Evolutionary conservation across 2,329 filamentous ascomycete species (phyloP), one percentile per base, ranked within the genome.

Genomic region (Aspergillus calidoustus): DNA sequence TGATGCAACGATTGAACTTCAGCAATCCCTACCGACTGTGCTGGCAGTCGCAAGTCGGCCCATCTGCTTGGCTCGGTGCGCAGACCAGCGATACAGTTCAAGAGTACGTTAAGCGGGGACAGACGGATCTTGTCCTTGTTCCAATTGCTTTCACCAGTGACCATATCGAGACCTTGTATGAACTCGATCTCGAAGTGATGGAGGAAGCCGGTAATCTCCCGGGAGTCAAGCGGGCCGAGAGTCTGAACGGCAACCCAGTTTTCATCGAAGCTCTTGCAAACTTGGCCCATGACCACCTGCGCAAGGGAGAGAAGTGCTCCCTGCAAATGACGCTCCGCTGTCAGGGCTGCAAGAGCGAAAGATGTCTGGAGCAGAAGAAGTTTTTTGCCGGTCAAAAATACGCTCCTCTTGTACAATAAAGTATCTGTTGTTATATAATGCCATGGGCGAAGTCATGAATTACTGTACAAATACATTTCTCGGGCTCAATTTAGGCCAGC

Each of bases 111-210:
- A 87, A 91, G 73, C 93, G 95, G 78, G 95, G 94, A 0, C 91
- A 97, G 73, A 96, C 89, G 59, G 93, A 99, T 73, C 83, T 99
- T 58, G 84, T 97, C 1, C 83, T 99, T 7, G 92, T 99, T 59
- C 95, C 95, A 0, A 96, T 99, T 67, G 95, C 95, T 6, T 99
- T 99, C 76, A 99, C 95, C 0, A 96, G 92, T n/a, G 95, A 99
- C 72, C 95, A 99, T 75, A 99, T 99, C 68, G 95, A 99, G 80
- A 99, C 95, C 0, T 83, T 99, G 0, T 98, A 90, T 75, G 95
- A 99, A 77, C 82, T 99, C 56, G 95, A 99, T 76, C 84, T 92
- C 70, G 95, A 99, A 79, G 92, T 99, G 44, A 98, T 99, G 72
- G 91, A 92, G 61, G 93, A 96, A 66, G 79, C 79, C 43, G 34